Conservation (phyloP, 495 filamentous ascomycete species). For the Tuber umbilicatum region DNA sequence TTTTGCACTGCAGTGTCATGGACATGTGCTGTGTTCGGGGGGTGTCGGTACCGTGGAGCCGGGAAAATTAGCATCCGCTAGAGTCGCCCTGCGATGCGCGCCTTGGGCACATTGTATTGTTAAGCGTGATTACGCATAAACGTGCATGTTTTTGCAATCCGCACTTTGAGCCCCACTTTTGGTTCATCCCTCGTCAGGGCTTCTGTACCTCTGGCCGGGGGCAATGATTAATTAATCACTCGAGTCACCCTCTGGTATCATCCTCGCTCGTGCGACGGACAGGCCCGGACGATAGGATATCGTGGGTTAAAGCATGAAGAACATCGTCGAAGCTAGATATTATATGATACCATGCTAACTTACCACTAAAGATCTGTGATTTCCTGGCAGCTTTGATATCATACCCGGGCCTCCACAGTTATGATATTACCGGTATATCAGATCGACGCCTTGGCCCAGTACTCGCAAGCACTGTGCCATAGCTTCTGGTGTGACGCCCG, state of each 20-base stretch:
- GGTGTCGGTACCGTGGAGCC: too few relatives aligned
- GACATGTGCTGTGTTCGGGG: not conserved
- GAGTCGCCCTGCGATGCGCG: not conserved
- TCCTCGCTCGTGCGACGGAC: not conserved
- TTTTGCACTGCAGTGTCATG: too few relatives aligned
- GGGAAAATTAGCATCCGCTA: not conserved
- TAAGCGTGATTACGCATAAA: not conserved
- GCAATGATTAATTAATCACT: not conserved
- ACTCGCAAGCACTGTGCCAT: too few relatives aligned
- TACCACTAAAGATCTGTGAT: not conserved
- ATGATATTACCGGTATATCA: not conserved
- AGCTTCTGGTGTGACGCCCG: not conserved
- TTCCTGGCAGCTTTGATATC: not conserved
- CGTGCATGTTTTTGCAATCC: not conserved
- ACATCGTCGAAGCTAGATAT: not conserved
- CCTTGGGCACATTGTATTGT: not conserved
- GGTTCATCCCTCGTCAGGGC: not conserved
- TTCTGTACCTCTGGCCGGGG: not conserved
- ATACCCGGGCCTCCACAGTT: not conserved
- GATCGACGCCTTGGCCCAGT: not conserved
- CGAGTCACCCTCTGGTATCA: not conserved
- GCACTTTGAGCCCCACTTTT: not conserved
- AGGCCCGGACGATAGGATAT: not conserved
- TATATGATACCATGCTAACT: not conserved
- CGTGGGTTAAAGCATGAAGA: not conserved